A percentile compares a stretch with the other conserved stretches of the same genome.
Evolutionary conservation across 768 basidiomycete genomes (phyloP).

Genomic region (Flagelloscypha sp.): DNA sequence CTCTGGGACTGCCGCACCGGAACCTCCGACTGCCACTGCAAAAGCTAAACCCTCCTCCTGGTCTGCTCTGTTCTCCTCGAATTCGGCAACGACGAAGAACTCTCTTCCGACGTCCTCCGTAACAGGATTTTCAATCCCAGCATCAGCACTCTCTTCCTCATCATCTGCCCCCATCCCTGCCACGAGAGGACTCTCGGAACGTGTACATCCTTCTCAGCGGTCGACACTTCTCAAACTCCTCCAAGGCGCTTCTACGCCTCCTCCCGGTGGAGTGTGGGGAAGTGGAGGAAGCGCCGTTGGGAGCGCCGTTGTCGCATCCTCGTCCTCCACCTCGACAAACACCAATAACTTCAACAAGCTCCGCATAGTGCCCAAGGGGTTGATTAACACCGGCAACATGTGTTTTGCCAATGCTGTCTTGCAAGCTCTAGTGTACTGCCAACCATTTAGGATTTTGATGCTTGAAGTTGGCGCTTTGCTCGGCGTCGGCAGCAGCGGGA

Average conservation of each 20-base stretch:
- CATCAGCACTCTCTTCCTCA: conserved; percentile 21
- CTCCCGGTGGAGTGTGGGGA: conserved; percentile 15
- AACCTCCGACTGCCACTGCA: conserved; percentile 19
- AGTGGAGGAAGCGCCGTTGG: conserved; percentile 8
- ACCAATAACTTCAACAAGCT: no score
- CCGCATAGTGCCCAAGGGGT: conserved; percentile 66
- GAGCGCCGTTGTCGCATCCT: conserved; percentile 3
- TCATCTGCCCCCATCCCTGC: conserved; percentile 22
- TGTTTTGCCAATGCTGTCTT: conserved; percentile 96
- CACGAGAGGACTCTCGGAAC: no score
- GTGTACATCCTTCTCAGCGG: no score
- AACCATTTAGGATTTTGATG: conserved; percentile 79
- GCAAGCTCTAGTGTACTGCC: conserved; percentile 82
- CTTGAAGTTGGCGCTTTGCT: conserved; percentile 55
- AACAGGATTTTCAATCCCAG: conserved; percentile 68
- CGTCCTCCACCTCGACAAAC: not conserved
- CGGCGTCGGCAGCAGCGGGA: conserved; percentile 18
- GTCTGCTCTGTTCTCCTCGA: no score
- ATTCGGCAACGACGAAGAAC: no score
- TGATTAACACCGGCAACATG: conserved; percentile 94
- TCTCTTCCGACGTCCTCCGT: conserved; percentile 63
- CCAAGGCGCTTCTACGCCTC: no score
- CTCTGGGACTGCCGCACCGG: conserved; percentile 5
- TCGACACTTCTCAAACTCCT: no score
- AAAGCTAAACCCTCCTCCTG: no score